Base-by-base conservation (phyloP, 2,329 filamentous ascomycete genomes). In the Phymatotrichopsis omnivora region DNA sequence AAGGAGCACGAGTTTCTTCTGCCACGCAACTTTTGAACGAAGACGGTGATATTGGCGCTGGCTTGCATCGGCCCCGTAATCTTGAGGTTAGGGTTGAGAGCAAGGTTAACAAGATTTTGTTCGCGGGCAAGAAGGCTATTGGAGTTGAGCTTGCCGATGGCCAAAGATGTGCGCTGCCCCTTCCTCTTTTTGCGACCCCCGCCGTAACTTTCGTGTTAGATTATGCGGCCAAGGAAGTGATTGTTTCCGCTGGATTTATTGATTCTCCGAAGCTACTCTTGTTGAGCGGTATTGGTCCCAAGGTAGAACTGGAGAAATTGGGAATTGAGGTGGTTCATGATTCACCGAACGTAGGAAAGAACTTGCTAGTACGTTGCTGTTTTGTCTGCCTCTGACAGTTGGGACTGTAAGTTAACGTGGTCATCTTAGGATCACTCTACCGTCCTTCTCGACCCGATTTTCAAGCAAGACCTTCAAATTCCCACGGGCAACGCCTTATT, bases 181-280 rank as follows among this genome's bases (percentile, higher is more conserved):
- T 14, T 11, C 12, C 11, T 23, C 17, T 19, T 7, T 8, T 22
- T 5, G 19, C 12, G 7, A 11, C n/a, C 20, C 19, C 5, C 25
- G 16, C 30, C 14, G 68, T 76, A 2, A 66, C 65, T 7, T 17
- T 23, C 17, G 5, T 16, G 7, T 3, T 7, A 51, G 48, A 49
- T 14, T 32, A 37, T 17, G 48, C 48, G 22, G 45, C 37, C 17
- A 41, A 41, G 12, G 48, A 51, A 16, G 23, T 51, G 7, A 66
- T 68, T 30, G 45, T 77, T 2, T 65, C 71, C 0, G 70, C 67
- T 2, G 74, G 74, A 5, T 63, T 66, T 2, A 72, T 71, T 56
- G 72, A 74, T 55, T 68, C 70, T 0, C 73, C 73, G 0, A 70
- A 75, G 49, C 59, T 74, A 5, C 62, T 75, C 5, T 70, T 72